Percentiles rank a stretch among this genome's conserved stretches.
Evolutionary conservation across 768 basidiomycete genomes (phyloP).

Genomic region (Leccinum uliginosum): DNA sequence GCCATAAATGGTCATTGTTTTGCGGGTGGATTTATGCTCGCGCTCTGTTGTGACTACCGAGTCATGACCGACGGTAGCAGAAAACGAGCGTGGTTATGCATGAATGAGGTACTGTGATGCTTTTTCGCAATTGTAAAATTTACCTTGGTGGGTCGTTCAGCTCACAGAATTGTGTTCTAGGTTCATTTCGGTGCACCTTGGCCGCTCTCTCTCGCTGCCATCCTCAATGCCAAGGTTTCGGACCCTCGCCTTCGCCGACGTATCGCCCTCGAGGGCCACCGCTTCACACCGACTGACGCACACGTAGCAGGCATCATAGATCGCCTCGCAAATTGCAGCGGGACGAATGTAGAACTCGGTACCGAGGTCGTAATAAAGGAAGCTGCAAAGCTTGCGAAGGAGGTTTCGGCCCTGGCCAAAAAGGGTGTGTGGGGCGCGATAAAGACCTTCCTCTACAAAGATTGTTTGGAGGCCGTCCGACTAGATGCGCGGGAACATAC

Average conservation of each 20-base stretch:
- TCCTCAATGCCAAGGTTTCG: constrained; percentile 63
- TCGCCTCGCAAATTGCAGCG: constrained; percentile 37
- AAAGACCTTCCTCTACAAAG: constrained; percentile 58
- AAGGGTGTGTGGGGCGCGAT: constrained; percentile 70
- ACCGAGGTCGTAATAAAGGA: constrained; percentile 59
- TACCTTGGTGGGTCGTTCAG: background rate
- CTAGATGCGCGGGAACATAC: constrained; percentile 15
- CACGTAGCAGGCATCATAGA: constrained; percentile 66
- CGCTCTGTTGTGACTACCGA: constrained; percentile 82
- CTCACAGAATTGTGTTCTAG: constrained; percentile 32
- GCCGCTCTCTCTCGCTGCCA: constrained; percentile 64
- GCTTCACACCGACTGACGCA: constrained; percentile 73
- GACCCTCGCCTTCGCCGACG: constrained; percentile 58
- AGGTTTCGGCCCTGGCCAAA: constrained; percentile 46
- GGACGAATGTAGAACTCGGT: constrained; percentile 44
- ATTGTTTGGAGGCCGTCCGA: constrained; percentile 42
- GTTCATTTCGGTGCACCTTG: constrained; percentile 80
- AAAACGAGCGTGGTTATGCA: constrained; percentile 80
- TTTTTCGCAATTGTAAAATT: background rate
- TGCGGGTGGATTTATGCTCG: constrained; percentile 77
- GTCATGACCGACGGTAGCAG: constrained; percentile 80
- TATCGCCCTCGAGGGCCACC: constrained; percentile 74
- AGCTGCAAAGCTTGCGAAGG: constrained; percentile 59
- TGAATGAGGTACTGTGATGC: constrained; percentile 73
- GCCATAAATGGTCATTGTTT: constrained; percentile 85